A percentile compares a stretch with the other conserved stretches of the same genome.
These are phyloP conservation scores for Suhomyces kunorum DNA, from an alignment of 1,139 yeast genomes.

Conservation along the genomic window DNA sequence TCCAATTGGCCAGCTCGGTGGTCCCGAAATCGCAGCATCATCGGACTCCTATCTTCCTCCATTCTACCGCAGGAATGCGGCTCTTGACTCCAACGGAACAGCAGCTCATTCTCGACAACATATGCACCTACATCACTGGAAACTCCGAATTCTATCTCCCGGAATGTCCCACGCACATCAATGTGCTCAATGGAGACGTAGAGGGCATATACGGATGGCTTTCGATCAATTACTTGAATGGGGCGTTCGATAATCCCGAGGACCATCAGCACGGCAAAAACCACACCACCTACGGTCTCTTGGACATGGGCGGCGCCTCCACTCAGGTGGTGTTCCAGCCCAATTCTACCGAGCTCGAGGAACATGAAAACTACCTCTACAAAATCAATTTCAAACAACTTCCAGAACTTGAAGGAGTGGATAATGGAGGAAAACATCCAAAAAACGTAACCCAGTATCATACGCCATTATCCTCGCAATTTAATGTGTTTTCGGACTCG, in stretches of 20 bases:
- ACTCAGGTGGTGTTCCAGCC: constrained; percentile 84
- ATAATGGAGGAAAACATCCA: no score
- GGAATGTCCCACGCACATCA: constrained; percentile 60
- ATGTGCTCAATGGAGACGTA: constrained; percentile 71
- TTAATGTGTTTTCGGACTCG: constrained; percentile 65
- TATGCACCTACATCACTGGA: constrained; percentile 56
- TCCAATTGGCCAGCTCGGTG: constrained; percentile 55
- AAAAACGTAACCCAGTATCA: constrained; percentile 1
- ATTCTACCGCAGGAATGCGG: constrained; percentile 83
- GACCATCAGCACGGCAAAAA: constrained; percentile 52
- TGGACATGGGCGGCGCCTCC: constrained; percentile 90
- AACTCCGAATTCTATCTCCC: constrained; percentile 61
- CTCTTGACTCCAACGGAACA: constrained; percentile 60
- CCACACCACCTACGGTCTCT: constrained; percentile 66
- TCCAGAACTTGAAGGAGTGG: constrained; percentile 16
- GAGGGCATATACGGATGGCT: constrained; percentile 88
- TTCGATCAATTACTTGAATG: constrained; percentile 68
- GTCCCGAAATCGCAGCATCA: constrained; percentile 67
- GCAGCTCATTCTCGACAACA: constrained; percentile 46
- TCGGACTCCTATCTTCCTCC: constrained; percentile 76
- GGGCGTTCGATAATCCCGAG: constrained; percentile 53
- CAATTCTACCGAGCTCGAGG: constrained; percentile 51
- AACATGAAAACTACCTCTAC: constrained; percentile 57
- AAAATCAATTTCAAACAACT: constrained; percentile 49
- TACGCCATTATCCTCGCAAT: constrained; percentile 27